phyloP scores from a whole-genome alignment of 169 alveolate species.

The Cryptosporidium ubiquitum region DNA sequence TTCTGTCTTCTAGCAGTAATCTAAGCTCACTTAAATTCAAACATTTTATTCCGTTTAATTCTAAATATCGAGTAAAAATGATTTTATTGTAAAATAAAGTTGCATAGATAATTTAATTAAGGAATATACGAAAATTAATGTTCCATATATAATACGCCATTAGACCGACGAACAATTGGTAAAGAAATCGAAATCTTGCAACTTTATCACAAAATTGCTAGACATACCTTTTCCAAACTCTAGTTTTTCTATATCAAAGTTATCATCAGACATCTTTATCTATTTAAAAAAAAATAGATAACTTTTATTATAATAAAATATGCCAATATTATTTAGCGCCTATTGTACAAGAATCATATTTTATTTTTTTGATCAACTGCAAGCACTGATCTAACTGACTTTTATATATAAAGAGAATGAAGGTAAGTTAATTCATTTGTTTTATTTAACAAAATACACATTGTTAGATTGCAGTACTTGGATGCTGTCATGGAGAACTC shows the following conservation, averaged over 20 bases:
- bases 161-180: neutral
- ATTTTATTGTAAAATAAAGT: neutral
- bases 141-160: neutral
- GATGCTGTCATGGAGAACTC: constrained; percentile 97
- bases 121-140: neutral
- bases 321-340: neutral
- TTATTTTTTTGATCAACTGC: neutral
- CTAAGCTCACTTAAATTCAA: constrained; percentile 51
- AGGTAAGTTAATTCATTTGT: constrained; percentile 2
- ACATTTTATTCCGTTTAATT: constrained; percentile 31
- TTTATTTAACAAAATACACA: neutral
- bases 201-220: neutral
- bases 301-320: neutral
- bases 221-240: constrained; percentile 72
- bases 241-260: constrained; percentile 51
- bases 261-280: constrained; percentile 47
- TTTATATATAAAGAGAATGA: constrained; percentile 1
- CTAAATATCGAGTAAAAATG: neutral
- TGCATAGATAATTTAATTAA: neutral
- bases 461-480: constrained; percentile 91
- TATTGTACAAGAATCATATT: neutral
- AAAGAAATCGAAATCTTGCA: neutral
- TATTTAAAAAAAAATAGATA: neutral
- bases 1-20: constrained; percentile 51
- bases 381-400: neutral